These are phyloP conservation scores for Exophiala dermatitidis DNA, from an alignment of 2,329 filamentous ascomycete species.

Conservation along the genomic window DNA sequence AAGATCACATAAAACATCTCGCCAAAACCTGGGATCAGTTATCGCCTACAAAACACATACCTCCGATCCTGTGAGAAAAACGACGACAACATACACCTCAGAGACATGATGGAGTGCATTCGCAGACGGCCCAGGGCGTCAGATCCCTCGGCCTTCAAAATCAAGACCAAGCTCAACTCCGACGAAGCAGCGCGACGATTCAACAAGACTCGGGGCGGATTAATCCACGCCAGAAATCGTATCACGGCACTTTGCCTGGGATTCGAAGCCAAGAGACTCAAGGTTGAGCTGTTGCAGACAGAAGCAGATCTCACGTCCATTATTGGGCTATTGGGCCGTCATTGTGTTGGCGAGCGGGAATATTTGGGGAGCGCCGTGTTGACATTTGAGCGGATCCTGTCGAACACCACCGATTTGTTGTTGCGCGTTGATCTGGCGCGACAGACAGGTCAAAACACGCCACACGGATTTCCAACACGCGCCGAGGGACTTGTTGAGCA, in stretches of 20 bases:
- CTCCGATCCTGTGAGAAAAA: too few species aligned
- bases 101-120: neutral
- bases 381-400: conserved; percentile 1
- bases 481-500: neutral
- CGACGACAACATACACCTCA: too few species aligned
- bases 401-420: conserved; percentile 1
- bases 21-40: too few species aligned
- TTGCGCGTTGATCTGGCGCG: neutral
- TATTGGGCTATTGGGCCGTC: neutral
- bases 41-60: too few species aligned
- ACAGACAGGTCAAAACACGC: neutral
- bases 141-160: neutral
- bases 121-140: neutral
- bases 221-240: neutral
- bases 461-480: neutral
- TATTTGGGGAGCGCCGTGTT: conserved; percentile 8
- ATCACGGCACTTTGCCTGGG: conserved; percentile 3
- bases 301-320: conserved; percentile 3
- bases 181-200: conserved; percentile 8
- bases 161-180: conserved; percentile 10
- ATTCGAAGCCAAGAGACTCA: neutral
- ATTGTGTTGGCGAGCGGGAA: conserved; percentile 7
- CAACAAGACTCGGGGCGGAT: neutral
- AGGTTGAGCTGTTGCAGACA: neutral
- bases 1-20: too few species aligned